Conservation (phyloP, 345 rosid genomes). For the Brassica cretica region DNA sequence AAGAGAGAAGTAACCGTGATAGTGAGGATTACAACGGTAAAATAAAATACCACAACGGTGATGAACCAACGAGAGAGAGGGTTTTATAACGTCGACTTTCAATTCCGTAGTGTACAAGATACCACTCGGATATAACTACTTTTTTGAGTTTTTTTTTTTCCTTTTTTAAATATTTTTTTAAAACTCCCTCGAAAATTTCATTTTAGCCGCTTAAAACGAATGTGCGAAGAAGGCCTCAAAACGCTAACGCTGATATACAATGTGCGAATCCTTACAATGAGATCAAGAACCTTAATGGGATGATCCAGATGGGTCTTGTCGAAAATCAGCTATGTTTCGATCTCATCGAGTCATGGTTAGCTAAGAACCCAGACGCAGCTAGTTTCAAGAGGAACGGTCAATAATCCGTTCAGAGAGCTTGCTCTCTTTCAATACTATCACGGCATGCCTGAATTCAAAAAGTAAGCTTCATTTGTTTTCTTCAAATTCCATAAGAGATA, state of each 20-base stretch:
- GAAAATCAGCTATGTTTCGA: conserved; percentile 74
- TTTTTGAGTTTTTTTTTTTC: too few species aligned
- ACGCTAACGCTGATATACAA: conserved; percentile 17
- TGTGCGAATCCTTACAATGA: conserved; percentile 53
- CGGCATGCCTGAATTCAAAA: conserved; percentile 68
- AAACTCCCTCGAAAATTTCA: too few species aligned
- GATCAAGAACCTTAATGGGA: conserved; percentile 62
- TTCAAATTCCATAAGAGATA: not conserved
- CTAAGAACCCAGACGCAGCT: conserved; percentile 62
- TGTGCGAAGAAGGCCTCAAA: too few species aligned
- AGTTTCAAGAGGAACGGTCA: conserved; percentile 58
- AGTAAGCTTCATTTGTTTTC: conserved; percentile 40
- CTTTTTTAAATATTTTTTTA: too few species aligned
- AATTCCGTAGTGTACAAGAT: too few species aligned
- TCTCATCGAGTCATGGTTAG: conserved; percentile 68
- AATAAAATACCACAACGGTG: too few species aligned
- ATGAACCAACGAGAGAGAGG: too few species aligned
- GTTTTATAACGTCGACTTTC: too few species aligned
- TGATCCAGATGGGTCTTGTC: conserved; percentile 83
- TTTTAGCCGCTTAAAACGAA: too few species aligned
- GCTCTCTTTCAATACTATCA: conserved; percentile 87
- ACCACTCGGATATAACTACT: too few species aligned
- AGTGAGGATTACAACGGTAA: too few species aligned
- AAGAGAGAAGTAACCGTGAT: too few species aligned
- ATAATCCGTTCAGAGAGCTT: conserved; percentile 58